phyloP scores from a whole-genome alignment of 306 rosid genomes.

The Comarum palustre region DNA sequence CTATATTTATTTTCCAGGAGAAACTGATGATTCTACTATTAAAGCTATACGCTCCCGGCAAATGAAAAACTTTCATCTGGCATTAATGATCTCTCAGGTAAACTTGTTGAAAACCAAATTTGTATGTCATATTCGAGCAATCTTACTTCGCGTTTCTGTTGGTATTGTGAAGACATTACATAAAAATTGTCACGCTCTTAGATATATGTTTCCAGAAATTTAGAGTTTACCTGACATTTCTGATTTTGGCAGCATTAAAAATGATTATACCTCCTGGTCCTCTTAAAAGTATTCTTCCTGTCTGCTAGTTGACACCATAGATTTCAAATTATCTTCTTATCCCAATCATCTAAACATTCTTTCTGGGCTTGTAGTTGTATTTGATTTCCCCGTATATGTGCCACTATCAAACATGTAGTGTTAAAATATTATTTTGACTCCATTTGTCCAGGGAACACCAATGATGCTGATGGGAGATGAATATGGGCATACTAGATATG shows the following conservation, averaged over 20 bases:
- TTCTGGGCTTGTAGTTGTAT: not conserved
- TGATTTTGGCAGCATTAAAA: not conserved
- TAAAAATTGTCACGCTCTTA: not conserved
- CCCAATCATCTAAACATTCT: not conserved
- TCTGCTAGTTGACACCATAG: not conserved
- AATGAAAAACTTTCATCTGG: slow-evolving; percentile 93
- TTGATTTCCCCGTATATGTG: not conserved
- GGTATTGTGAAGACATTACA: not conserved
- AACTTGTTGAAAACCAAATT: slow-evolving; percentile 20
- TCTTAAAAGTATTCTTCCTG: not conserved
- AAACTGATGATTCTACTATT: slow-evolving; percentile 53
- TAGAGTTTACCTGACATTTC: not conserved
- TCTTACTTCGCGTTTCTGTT: not conserved
- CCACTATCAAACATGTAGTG: slow-evolving; percentile 18
- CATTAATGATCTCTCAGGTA: slow-evolving; percentile 81
- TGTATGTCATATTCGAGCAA: not conserved
- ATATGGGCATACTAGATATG: slow-evolving; percentile 82
- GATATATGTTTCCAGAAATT: slow-evolving; percentile 5
- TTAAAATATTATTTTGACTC: slow-evolving; percentile 29
- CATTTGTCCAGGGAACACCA: slow-evolving; percentile 71
- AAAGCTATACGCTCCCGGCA: slow-evolving; percentile 75
- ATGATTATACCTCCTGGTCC: not conserved
- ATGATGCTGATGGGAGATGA: slow-evolving; percentile 99
- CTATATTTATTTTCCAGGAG: slow-evolving; percentile 52
- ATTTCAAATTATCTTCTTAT: not conserved